Conservation (phyloP, 257 asterid species). For the Solanum gracilifrons region DNA sequence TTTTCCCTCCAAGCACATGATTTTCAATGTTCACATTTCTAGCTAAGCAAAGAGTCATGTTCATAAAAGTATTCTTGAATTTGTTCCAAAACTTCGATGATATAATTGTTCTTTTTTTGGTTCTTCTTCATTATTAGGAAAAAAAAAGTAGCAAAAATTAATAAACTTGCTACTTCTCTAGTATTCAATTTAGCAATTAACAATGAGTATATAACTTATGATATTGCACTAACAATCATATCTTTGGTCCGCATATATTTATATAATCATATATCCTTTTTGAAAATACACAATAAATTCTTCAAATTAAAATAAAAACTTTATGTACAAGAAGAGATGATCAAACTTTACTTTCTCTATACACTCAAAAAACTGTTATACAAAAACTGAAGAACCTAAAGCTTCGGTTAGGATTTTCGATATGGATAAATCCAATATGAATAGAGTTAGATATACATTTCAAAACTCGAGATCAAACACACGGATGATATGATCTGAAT, state of each 20-base stretch:
- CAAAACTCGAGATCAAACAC: background rate
- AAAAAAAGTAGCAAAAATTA: background rate
- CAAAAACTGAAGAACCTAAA: background rate
- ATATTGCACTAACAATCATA: background rate
- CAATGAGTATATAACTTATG: background rate
- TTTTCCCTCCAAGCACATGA: background rate
- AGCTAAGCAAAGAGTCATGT: background rate
- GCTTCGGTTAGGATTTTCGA: background rate
- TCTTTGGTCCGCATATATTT: background rate
- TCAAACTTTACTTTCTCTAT: background rate
- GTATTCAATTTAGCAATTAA: background rate
- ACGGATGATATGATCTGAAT: background rate
- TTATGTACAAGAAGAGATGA: background rate
- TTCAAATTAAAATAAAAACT: background rate
- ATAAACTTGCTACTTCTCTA: background rate
- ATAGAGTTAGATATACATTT: background rate
- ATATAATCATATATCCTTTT: background rate
- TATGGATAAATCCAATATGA: no score
- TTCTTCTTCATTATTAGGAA: background rate
- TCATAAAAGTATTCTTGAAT: background rate
- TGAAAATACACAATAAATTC: background rate
- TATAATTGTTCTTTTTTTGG: background rate
- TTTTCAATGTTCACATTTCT: background rate
- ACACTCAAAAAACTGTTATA: background rate
- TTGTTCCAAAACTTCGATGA: background rate